Percentiles rank a stretch among this genome's conserved stretches.
These are phyloP conservation scores for Teratosphaeria zuluensis DNA, from an alignment of 2,329 filamentous ascomycete species.

Conservation along the genomic window DNA sequence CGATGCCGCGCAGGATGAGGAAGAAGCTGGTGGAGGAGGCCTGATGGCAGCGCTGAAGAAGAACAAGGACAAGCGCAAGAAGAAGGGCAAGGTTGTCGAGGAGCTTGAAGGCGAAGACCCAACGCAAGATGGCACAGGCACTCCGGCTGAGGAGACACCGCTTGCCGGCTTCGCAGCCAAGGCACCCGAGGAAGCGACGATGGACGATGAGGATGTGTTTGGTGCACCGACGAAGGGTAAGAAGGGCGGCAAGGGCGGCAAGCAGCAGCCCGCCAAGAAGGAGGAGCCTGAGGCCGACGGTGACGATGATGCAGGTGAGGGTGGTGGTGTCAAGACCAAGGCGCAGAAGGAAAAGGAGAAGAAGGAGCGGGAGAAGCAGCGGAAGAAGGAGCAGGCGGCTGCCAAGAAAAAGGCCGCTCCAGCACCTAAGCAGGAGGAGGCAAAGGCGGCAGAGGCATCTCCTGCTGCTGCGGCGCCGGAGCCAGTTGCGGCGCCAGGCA, in stretches of 20 bases:
- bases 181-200: slow-evolving; percentile 66
- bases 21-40: slow-evolving; percentile 39
- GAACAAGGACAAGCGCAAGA: slow-evolving; percentile 69
- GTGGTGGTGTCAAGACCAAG: slow-evolving; percentile 74
- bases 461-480: slow-evolving; percentile 42
- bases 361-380: slow-evolving; percentile 96
- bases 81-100: slow-evolving; percentile 69
- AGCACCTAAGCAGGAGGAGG: slow-evolving; percentile 23
- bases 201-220: slow-evolving; percentile 66
- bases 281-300: slow-evolving; percentile 42
- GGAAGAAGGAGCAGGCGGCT: slow-evolving; percentile 94
- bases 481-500: slow-evolving; percentile 33
- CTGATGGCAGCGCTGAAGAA: slow-evolving; percentile 41
- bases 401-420: slow-evolving; percentile 65
- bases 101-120: slow-evolving; percentile 56
- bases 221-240: slow-evolving; percentile 65
- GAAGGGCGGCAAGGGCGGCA: slow-evolving; percentile 46
- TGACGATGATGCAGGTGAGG: slow-evolving; percentile 44
- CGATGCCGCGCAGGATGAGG: slow-evolving; percentile 42
- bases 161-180: slow-evolving; percentile 48
- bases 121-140: slow-evolving; percentile 31
- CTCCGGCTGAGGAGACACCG: slow-evolving; percentile 29
- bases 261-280: slow-evolving; percentile 33
- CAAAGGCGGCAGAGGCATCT: slow-evolving; percentile 36
- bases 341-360: slow-evolving; percentile 97